Evolutionary conservation across 129 eudicot genomes (phyloP).

Genomic region (Pulicaria dysenterica): DNA sequence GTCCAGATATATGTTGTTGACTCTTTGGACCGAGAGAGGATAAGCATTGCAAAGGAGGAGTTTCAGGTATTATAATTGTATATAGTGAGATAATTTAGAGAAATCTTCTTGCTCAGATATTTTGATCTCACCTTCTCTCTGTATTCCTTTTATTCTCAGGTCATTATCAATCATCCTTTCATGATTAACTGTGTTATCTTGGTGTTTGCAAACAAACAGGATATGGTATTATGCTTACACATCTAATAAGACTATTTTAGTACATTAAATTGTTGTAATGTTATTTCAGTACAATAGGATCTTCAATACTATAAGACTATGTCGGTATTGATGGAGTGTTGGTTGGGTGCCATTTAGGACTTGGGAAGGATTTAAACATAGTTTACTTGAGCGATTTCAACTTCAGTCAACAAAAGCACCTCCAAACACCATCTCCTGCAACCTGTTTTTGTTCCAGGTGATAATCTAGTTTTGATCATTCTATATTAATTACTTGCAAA

Average conservation of each 20-base stretch:
- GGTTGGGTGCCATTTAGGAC: no score
- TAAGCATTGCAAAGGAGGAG: slow-evolving; percentile 86
- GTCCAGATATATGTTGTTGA: slow-evolving; percentile 97
- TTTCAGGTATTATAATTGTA: slow-evolving; percentile 67
- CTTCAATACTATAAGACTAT: neutral
- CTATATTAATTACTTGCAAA: no score
- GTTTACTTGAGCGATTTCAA: no score
- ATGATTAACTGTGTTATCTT: slow-evolving; percentile 93
- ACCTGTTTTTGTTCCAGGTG: no score
- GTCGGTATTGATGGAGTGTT: no score
- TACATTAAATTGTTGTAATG: slow-evolving; percentile 1
- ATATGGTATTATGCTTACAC: slow-evolving; percentile 79
- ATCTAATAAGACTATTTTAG: slow-evolving; percentile 10
- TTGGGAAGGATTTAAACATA: no score
- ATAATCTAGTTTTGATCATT: no score
- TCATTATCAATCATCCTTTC: slow-evolving; percentile 92
- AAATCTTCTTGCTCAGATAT: neutral
- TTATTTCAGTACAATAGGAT: neutral
- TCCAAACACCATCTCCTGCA: no score
- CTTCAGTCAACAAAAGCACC: no score
- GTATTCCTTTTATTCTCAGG: slow-evolving; percentile 50
- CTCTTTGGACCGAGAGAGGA: slow-evolving; percentile 98
- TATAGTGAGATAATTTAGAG: neutral
- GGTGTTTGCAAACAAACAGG: slow-evolving; percentile 99
- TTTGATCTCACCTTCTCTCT: slow-evolving; percentile 3